Evolutionary conservation across 331 rosid genomes (phyloP).

Genomic region (Pyrus hybrid): DNA sequence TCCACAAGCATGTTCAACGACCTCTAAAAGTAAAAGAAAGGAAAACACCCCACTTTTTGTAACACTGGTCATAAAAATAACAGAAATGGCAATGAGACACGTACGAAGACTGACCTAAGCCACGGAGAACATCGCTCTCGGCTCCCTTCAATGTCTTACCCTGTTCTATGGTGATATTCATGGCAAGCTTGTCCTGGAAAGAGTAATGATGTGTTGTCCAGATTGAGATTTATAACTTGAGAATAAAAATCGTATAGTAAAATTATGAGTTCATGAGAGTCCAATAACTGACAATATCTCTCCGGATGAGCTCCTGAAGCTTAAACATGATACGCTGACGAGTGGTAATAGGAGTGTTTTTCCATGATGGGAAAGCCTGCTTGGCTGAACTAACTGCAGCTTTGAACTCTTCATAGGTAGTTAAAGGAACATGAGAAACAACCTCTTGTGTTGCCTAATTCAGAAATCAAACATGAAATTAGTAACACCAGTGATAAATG

Average conservation of each 20-base stretch:
- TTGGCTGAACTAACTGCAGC: slow-evolving; percentile 67
- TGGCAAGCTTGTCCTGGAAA: slow-evolving; percentile 57
- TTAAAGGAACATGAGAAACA: slow-evolving; percentile 63
- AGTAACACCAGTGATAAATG: slow-evolving; percentile 7
- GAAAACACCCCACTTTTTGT: slow-evolving; percentile 2
- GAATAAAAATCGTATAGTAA: background rate
- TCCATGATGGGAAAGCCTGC: slow-evolving; percentile 65
- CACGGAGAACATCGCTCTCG: slow-evolving; percentile 52
- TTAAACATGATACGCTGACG: slow-evolving; percentile 69
- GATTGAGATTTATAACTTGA: background rate
- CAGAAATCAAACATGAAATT: slow-evolving; percentile 12
- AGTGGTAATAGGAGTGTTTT: slow-evolving; percentile 41
- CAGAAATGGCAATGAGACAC: slow-evolving; percentile 10
- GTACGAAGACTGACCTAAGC: slow-evolving; percentile 48
- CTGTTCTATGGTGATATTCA: slow-evolving; percentile 49
- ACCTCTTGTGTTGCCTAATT: slow-evolving; percentile 69
- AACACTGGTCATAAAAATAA: slow-evolving; percentile 5
- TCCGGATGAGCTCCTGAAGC: slow-evolving; percentile 60
- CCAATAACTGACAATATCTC: slow-evolving; percentile 53
- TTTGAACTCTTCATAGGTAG: slow-evolving; percentile 65
- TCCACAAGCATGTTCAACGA: slow-evolving; percentile 70
- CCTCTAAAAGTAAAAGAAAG: slow-evolving; percentile 34
- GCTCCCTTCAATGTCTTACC: slow-evolving; percentile 64
- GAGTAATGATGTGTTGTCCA: background rate
- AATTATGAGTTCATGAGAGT: background rate